These are phyloP conservation scores for Eimeria maxima DNA, from an alignment of 169 alveolate species.

Conservation along the genomic window DNA sequence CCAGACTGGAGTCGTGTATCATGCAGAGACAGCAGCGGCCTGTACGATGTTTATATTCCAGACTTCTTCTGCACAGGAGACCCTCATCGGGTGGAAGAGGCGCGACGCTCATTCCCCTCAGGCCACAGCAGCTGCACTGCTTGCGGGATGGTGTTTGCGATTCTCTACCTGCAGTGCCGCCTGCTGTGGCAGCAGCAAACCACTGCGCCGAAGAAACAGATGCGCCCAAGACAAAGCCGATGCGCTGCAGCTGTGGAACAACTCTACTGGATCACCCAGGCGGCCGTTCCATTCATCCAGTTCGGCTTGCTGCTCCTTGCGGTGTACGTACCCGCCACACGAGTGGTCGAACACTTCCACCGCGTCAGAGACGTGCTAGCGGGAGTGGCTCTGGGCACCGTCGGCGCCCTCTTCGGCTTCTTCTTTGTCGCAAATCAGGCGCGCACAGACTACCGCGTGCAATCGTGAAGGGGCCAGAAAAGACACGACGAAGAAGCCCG, in stretches of 20 bases:
- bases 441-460: too few relatives aligned
- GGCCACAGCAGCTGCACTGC: slow-evolving; percentile 53
- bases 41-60: neutral
- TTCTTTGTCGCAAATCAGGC: neutral
- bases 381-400: slow-evolving; percentile 24
- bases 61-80: slow-evolving; percentile 38
- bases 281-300: slow-evolving; percentile 43
- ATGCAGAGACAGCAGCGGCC: slow-evolving; percentile 53
- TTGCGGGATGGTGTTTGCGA: slow-evolving; percentile 40
- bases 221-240: neutral
- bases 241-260: neutral
- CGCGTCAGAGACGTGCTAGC: slow-evolving; percentile 27
- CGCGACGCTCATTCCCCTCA: slow-evolving; percentile 70
- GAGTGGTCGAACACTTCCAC: slow-evolving; percentile 37
- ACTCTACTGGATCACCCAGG: neutral
- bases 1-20: slow-evolving; percentile 54
- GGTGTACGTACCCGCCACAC: slow-evolving; percentile 32
- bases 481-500: too few relatives aligned
- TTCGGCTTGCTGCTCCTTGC: slow-evolving; percentile 1
- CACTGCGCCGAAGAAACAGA: neutral
- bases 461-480: too few relatives aligned
- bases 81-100: slow-evolving; percentile 30
- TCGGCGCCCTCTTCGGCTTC: neutral
- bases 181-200: neutral
- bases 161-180: slow-evolving; percentile 47